Conservation (phyloP, 2,329 filamentous ascomycete genomes). For the Alternaria triticimaculans region DNA sequence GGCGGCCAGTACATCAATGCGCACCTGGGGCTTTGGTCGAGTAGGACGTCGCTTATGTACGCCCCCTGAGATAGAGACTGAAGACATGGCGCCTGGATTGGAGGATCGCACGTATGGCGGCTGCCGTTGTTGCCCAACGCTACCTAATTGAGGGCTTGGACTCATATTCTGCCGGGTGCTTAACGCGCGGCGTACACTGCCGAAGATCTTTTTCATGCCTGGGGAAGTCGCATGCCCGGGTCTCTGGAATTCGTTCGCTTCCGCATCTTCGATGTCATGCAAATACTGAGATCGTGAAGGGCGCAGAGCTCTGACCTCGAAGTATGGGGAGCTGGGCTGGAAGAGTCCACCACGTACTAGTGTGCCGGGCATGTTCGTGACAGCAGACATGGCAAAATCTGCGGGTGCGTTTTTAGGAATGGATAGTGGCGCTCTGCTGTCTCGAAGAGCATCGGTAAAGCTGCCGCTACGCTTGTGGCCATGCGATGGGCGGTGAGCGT, state of each 20-base stretch:
- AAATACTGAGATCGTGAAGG: slow-evolving; percentile 43
- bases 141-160: slow-evolving; percentile 32
- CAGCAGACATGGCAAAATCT: slow-evolving; percentile 59
- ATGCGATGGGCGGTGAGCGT: slow-evolving; percentile 34
- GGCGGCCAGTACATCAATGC: slow-evolving; percentile 84
- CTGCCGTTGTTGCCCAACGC: slow-evolving; percentile 27
- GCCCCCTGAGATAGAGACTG: slow-evolving; percentile 33
- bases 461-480: slow-evolving; percentile 86
- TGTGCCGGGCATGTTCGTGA: slow-evolving; percentile 76
- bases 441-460: slow-evolving; percentile 81
- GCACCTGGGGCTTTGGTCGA: slow-evolving; percentile 56
- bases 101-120: slow-evolving; percentile 36
- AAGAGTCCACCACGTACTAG: slow-evolving; percentile 86
- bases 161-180: slow-evolving; percentile 61
- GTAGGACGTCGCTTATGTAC: slow-evolving; percentile 42
- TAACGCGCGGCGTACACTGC: slow-evolving; percentile 82
- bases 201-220: slow-evolving; percentile 84
- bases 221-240: slow-evolving; percentile 52
- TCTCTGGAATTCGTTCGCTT: slow-evolving; percentile 29
- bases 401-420: slow-evolving; percentile 53
- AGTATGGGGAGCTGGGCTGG: slow-evolving; percentile 81
- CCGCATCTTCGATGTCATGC: slow-evolving; percentile 37
- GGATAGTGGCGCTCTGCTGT: slow-evolving; percentile 64
- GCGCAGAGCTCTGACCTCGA: slow-evolving; percentile 60
- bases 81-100: slow-evolving; percentile 34